Base-by-base conservation (phyloP, 2,329 filamentous ascomycete genomes). In the Pseudogymnoascus sp. region DNA sequence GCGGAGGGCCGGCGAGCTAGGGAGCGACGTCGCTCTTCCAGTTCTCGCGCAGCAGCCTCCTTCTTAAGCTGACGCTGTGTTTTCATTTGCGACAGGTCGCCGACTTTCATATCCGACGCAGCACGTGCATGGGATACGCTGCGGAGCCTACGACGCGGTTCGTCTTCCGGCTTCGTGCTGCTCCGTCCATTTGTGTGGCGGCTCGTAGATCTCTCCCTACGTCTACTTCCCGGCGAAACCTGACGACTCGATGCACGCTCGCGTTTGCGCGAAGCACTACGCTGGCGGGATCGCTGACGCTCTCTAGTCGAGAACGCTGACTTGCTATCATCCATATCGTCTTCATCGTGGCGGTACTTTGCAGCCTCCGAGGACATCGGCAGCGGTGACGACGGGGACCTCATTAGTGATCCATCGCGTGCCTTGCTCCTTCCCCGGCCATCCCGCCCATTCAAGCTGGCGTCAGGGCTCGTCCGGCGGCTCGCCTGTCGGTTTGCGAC, bases 1-100 rank as follows among this genome's bases (percentile, higher is more conserved):
- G 86, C 90, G 21, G 88, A 89, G 3, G 90, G 88, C 57, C 90
- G 82, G 60, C 89, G 82, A 18, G 89, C 90, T 23, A 95, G 78
- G 12, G 92, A 96, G 69, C 89, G 83, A 61, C 92, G 85, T 26
- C 92, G 84, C 68, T 94, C 89, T 72, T 96, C 92, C 0, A 97
- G 81, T 72, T 96, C 92, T 55, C 88, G 85, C 6, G 91, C 90
- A 8, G 88, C 88, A 56, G 84, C 77, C 65, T 90, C 88, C 73
- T 86, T 89, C 73, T 86, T 88, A 55, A 80, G 74, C 62, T 83
- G 81, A 52, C 82, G 77, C 62, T 88, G 84, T 33, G 83, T 79
- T 66, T 78, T 84, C 66, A 80, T 78, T 61, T 76, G 71, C 61
- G 75, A 78, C 61, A 84, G 68, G 62, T 85, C 82, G 3, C 81